Conservation (phyloP, 2,329 filamentous ascomycete species). For the Hypoxylon sp. region DNA sequence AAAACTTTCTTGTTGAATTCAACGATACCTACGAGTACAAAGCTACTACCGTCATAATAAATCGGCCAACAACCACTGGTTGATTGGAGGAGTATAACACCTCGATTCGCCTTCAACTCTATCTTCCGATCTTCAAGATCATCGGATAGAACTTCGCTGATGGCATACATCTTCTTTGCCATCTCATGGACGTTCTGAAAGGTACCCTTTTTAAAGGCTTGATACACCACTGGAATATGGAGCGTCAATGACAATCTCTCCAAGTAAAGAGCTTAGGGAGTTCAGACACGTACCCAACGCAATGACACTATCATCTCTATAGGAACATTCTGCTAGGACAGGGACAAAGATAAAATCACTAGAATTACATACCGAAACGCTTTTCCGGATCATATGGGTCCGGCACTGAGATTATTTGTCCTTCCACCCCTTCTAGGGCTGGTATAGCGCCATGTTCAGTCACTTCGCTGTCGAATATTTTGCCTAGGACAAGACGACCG, state of each 20-base stretch:
- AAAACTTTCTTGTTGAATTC: not conserved
- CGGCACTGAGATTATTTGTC: not conserved
- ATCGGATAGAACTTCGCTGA: not conserved
- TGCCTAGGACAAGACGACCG: not conserved
- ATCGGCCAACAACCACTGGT: rapidly evolving
- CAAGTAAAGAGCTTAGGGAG: no score
- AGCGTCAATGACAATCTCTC: not conserved
- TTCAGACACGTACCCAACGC: no score
- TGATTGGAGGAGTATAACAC: not conserved
- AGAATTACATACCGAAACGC: not conserved
- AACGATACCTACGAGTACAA: not conserved
- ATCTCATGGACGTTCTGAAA: no score
- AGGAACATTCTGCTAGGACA: no score
- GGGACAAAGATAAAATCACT: not conserved
- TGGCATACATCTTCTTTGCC: not conserved
- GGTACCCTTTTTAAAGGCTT: no score
- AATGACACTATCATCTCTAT: no score
- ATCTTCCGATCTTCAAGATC: not conserved
- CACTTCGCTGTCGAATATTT: not conserved
- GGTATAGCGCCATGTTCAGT: not conserved
- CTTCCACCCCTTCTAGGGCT: not conserved
- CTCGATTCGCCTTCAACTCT: not conserved
- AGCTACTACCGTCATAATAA: not conserved
- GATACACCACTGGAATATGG: not conserved
- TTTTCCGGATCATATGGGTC: not conserved